Percentiles rank a stretch among this genome's conserved stretches.
These are phyloP conservation scores for Fusarium sororula DNA, from an alignment of 2,329 filamentous ascomycete genomes.

Conservation along the genomic window DNA sequence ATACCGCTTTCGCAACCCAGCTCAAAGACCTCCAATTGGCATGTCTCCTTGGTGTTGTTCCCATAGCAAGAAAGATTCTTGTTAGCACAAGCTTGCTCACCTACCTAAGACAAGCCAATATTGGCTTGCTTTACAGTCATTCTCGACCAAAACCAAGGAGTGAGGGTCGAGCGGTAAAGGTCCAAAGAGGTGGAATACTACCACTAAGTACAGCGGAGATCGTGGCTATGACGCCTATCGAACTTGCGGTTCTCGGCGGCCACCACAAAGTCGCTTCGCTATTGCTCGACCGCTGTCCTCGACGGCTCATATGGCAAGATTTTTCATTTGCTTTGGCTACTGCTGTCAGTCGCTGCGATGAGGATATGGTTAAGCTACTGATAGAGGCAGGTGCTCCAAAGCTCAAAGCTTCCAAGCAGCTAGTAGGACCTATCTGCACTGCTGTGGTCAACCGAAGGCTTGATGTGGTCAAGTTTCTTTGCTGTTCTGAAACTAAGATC, in stretches of 20 bases:
- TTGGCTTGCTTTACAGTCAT: background rate
- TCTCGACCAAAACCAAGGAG: background rate
- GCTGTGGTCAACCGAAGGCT: background rate
- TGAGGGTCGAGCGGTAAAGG: background rate
- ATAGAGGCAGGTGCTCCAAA: background rate
- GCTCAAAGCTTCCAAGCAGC: background rate
- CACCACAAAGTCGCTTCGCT: background rate
- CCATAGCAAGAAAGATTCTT: background rate
- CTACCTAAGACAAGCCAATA: background rate
- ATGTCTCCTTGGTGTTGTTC: background rate
- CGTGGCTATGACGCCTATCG: background rate
- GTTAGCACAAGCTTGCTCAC: background rate
- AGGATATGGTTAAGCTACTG: background rate
- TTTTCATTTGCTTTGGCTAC: background rate
- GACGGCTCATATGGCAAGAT: background rate
- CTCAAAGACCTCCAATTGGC: conserved; percentile 1
- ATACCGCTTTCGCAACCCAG: background rate
- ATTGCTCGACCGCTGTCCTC: background rate
- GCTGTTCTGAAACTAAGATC: background rate
- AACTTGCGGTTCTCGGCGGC: background rate
- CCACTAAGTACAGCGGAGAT: background rate
- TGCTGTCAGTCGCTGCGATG: background rate
- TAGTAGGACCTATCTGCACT: background rate
- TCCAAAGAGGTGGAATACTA: background rate
- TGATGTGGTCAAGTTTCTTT: conserved; percentile 9